These are phyloP conservation scores for Blakeslea trispora DNA, from an alignment of 371 early-diverging fungal species.

Conservation along the genomic window DNA sequence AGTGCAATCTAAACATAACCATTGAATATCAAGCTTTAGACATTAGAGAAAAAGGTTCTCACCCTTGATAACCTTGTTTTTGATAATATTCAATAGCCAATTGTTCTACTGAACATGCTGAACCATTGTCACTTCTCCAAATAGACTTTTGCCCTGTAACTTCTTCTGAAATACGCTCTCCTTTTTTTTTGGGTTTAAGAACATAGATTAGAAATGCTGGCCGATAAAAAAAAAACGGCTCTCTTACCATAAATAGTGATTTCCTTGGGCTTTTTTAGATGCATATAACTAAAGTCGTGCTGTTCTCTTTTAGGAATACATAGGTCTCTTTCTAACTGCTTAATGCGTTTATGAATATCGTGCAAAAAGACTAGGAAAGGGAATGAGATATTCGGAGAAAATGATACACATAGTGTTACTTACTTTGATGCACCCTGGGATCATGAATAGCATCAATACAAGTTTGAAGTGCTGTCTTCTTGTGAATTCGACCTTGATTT, in stretches of 20 bases:
- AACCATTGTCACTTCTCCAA: conserved; percentile 56
- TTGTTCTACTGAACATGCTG: conserved; percentile 60
- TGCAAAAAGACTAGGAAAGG: conserved; percentile 33
- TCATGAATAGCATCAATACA: conserved; percentile 61
- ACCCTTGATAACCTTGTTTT: conserved; percentile 59
- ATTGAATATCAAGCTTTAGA: neutral
- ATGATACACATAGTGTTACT: neutral
- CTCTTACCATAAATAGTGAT: conserved; percentile 41
- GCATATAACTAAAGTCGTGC: conserved; percentile 58
- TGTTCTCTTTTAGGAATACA: conserved; percentile 57
- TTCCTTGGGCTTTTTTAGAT: conserved; percentile 44
- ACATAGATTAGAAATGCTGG: too few relatives aligned
- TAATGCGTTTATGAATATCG: conserved; percentile 42
- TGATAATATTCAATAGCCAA: conserved; percentile 63
- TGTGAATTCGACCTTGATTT: conserved; percentile 34
- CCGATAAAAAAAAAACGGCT: too few relatives aligned
- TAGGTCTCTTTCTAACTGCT: conserved; percentile 51
- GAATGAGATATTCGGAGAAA: too few relatives aligned
- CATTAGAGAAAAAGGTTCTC: neutral
- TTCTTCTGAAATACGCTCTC: conserved; percentile 39
- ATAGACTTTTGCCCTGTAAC: conserved; percentile 37
- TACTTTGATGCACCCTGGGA: conserved; percentile 55
- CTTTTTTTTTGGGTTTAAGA: too few relatives aligned
- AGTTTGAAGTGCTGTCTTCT: conserved; percentile 50
- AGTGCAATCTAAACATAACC: conserved; percentile 49